Conservation (phyloP, 345 rosid species). For the Bruguiera parviflora region DNA sequence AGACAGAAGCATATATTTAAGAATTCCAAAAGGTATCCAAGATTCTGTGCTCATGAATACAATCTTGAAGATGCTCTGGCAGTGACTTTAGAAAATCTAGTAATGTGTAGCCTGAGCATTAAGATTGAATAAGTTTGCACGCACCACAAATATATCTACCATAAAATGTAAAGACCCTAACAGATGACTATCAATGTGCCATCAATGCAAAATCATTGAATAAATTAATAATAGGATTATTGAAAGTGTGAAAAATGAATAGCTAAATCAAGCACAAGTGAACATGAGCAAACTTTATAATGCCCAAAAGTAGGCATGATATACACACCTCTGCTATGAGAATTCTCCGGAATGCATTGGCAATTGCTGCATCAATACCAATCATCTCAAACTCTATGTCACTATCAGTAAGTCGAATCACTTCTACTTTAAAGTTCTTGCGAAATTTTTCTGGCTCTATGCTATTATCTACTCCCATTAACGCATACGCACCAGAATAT, state of each 20-base stretch:
- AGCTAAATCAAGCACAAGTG: background rate
- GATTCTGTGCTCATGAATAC: no score
- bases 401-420: slow-evolving; percentile 40
- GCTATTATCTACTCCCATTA: slow-evolving; percentile 68
- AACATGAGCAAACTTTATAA: background rate
- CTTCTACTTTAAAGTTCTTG: slow-evolving; percentile 57
- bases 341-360: slow-evolving; percentile 89
- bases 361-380: slow-evolving; percentile 76
- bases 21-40: background rate
- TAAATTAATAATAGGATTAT: background rate
- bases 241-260: background rate
- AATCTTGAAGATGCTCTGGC: no score
- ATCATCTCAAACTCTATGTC: slow-evolving; percentile 86
- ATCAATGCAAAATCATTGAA: background rate
- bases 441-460: slow-evolving; percentile 45
- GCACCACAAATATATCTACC: background rate
- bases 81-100: no score
- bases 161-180: background rate
- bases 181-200: background rate
- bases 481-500: slow-evolving; percentile 86
- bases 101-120: no score
- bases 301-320: background rate
- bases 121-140: background rate
- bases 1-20: background rate
- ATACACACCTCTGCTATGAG: slow-evolving; percentile 78